Evolutionary conservation across 768 basidiomycete species (phyloP).

Genomic region (Pleurotus sapidus): DNA sequence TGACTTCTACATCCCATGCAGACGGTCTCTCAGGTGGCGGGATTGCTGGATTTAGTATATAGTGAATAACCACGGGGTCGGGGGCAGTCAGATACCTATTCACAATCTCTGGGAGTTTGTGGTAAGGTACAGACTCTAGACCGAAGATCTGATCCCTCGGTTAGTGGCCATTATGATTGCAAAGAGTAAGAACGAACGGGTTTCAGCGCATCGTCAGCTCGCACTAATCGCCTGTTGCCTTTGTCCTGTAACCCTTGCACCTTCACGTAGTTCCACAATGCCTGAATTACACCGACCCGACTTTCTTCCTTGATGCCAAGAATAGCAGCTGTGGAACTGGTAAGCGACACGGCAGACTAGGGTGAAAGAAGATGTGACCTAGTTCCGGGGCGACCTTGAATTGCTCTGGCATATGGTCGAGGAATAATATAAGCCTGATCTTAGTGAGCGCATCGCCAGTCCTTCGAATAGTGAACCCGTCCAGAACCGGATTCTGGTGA

Average conservation of each 20-base stretch:
- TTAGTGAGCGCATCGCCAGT: slow-evolving; percentile 78
- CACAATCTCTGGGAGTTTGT: slow-evolving; percentile 79
- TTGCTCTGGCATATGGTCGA: slow-evolving; percentile 86
- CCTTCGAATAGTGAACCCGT: slow-evolving; percentile 84
- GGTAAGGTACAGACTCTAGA: slow-evolving; percentile 68
- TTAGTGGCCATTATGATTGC: not conserved
- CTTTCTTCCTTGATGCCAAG: slow-evolving; percentile 86
- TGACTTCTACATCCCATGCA: slow-evolving; percentile 88
- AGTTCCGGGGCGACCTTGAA: slow-evolving; percentile 79
- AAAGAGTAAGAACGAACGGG: slow-evolving; percentile 38
- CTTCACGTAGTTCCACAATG: slow-evolving; percentile 93
- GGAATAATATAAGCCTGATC: slow-evolving; percentile 78
- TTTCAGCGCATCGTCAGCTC: slow-evolving; percentile 64
- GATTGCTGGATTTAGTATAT: slow-evolving; percentile 60
- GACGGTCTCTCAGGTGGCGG: slow-evolving; percentile 67
- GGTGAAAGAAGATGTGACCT: slow-evolving; percentile 33
- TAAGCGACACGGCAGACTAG: too few relatives aligned
- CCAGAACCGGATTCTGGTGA: slow-evolving; percentile 58
- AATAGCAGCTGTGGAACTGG: slow-evolving; percentile 27
- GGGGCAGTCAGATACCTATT: slow-evolving; percentile 77
- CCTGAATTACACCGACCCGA: slow-evolving; percentile 73
- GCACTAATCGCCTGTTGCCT: slow-evolving; percentile 67
- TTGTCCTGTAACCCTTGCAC: slow-evolving; percentile 81
- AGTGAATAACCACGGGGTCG: slow-evolving; percentile 80
- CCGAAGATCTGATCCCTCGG: slow-evolving; percentile 56